Percentiles rank a stretch among this genome's conserved stretches.
Conservation (phyloP, 2,329 filamentous ascomycete species). For the Claviceps africana region DNA sequence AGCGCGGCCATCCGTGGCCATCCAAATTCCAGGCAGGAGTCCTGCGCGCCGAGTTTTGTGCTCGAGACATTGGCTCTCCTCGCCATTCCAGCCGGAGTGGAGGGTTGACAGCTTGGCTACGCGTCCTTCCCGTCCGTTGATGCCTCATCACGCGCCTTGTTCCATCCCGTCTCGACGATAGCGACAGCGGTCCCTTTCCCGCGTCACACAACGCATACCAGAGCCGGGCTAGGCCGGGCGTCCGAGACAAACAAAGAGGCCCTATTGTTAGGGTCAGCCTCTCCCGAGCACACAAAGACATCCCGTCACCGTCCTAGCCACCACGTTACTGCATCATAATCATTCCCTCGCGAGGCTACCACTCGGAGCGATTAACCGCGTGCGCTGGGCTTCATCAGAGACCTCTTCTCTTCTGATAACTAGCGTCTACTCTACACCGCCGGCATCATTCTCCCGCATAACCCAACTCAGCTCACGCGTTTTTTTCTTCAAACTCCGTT, state of each 20-base stretch:
- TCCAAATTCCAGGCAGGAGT: neutral
- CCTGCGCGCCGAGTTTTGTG: neutral
- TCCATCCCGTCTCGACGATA: neutral
- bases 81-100: neutral
- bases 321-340: neutral
- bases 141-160: neutral
- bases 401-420: neutral
- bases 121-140: neutral
- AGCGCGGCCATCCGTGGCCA: neutral
- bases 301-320: neutral
- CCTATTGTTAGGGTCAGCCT: neutral
- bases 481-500: neutral
- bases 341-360: neutral
- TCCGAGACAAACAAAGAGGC: neutral
- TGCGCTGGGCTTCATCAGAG: neutral
- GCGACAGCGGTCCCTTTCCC: neutral
- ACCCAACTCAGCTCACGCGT: neutral
- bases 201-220: constrained; percentile 1
- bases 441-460: neutral
- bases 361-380: neutral
- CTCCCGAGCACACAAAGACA: neutral
- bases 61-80: constrained; percentile 1
- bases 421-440: neutral
- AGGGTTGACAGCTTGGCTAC: neutral
- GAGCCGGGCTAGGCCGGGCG: neutral